Conservation (phyloP, 1,139 yeast genomes). For the Blastobotrys raffinosifermentans region DNA sequence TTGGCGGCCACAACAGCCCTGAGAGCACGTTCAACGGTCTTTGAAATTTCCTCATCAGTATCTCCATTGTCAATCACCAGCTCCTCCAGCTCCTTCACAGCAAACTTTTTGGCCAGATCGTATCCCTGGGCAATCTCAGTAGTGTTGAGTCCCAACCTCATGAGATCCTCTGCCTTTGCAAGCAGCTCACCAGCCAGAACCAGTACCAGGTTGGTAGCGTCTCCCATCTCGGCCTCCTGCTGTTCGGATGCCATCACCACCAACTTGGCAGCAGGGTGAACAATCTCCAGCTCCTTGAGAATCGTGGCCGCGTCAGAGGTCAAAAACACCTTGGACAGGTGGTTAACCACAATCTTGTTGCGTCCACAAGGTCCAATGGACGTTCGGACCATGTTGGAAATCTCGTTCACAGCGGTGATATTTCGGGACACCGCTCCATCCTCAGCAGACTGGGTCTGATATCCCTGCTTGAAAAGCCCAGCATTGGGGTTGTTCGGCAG, state of each 20-base stretch:
- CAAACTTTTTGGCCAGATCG: conserved; percentile 72
- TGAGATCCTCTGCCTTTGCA: conserved; percentile 73
- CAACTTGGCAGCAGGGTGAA: conserved; percentile 95
- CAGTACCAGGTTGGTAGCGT: conserved; percentile 64
- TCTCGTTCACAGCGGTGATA: conserved; percentile 90
- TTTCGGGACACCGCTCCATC: conserved; percentile 94
- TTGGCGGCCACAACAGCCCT: conserved; percentile 89
- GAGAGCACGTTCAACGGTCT: conserved; percentile 66
- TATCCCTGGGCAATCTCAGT: conserved; percentile 89
- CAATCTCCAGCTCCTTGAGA: conserved; percentile 85
- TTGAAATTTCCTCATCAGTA: conserved; percentile 50
- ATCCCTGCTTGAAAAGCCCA: conserved; percentile 95
- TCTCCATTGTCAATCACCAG: conserved; percentile 50
- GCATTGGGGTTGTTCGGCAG: conserved; percentile 91
- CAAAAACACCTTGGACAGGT: conserved; percentile 71
- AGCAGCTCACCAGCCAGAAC: conserved; percentile 88
- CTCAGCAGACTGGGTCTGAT: conserved; percentile 76
- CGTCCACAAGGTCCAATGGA: conserved; percentile 98
- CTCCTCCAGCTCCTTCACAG: conserved; percentile 56
- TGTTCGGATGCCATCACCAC: conserved; percentile 96
- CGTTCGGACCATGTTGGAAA: conserved; percentile 83
- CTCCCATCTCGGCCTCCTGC: conserved; percentile 89
- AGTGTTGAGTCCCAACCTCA: conserved; percentile 81
- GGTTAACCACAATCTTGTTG: conserved; percentile 90
- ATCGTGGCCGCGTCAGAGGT: conserved; percentile 98